Evolutionary conservation across 345 rosid species (phyloP).

Genomic region (Salix suchowensis): DNA sequence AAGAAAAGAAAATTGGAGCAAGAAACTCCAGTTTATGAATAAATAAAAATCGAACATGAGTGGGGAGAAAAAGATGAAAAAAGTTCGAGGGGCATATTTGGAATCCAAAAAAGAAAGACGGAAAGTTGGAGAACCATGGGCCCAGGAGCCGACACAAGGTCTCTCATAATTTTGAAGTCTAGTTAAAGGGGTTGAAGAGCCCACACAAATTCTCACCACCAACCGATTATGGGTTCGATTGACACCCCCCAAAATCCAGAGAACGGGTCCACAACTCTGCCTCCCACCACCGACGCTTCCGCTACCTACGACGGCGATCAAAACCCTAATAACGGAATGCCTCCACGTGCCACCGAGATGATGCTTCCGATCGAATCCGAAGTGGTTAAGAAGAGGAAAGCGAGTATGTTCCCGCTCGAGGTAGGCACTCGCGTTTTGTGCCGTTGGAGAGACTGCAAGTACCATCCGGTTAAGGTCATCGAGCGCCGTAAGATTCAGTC

Average conservation of each 20-base stretch:
- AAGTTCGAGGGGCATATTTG: not conserved
- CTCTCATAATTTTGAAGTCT: not conserved
- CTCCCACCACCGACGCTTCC: constrained; percentile 11
- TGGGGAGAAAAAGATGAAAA: no score
- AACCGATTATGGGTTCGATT: constrained; percentile 62
- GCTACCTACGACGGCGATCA: constrained; percentile 29
- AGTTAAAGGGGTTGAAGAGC: not conserved
- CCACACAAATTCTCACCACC: not conserved
- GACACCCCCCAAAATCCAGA: constrained; percentile 44
- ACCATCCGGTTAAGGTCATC: constrained; percentile 92
- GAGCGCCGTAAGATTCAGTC: constrained; percentile 66
- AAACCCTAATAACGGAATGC: constrained; percentile 23
- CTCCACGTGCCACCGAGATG: constrained; percentile 17
- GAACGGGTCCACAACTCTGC: constrained; percentile 24
- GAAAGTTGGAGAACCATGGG: not conserved
- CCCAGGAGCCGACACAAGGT: not conserved
- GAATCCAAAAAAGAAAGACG: not conserved
- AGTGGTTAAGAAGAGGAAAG: constrained; percentile 52
- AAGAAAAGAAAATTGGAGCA: no score
- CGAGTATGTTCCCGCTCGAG: constrained; percentile 69
- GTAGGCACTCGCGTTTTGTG: constrained; percentile 97
- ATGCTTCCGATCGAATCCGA: constrained; percentile 39
- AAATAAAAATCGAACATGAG: no score
- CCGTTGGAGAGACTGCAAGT: constrained; percentile 94
- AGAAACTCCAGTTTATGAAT: no score